Conservation (phyloP, 2,329 filamentous ascomycete species). For the Neodidymelliopsis sp. region DNA sequence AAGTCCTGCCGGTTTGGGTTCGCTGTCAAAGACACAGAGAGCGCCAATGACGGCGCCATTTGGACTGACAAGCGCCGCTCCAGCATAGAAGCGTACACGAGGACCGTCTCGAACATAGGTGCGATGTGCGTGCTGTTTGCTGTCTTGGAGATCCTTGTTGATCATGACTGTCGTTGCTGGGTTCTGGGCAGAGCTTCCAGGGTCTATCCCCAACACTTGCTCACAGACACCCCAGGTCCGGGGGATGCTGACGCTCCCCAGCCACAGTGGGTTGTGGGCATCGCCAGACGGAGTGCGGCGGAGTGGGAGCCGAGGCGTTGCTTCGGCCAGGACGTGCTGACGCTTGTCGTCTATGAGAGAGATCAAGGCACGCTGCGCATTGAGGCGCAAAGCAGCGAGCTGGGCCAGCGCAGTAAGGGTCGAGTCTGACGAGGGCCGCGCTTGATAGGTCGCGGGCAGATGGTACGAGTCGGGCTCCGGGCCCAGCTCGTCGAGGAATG, state of each 20-base stretch:
- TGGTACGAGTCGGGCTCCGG: conserved; percentile 3
- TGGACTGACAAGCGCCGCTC: conserved; percentile 34
- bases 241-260: conserved; percentile 42
- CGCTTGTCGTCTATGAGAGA: conserved; percentile 46
- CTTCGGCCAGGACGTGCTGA: conserved; percentile 51
- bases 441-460: conserved; percentile 24
- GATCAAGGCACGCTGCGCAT: conserved; percentile 43
- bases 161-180: conserved; percentile 18
- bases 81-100: conserved; percentile 36
- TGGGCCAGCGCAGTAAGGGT: conserved; percentile 47
- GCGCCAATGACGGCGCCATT: conserved; percentile 36
- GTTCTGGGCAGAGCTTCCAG: background rate
- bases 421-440: conserved; percentile 36
- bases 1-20: conserved; percentile 23
- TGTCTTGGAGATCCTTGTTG: conserved; percentile 14
- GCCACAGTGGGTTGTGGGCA: conserved; percentile 29
- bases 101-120: conserved; percentile 26
- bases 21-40: conserved; percentile 34
- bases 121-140: conserved; percentile 23
- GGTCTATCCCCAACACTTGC: conserved; percentile 20
- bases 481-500: conserved; percentile 22
- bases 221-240: conserved; percentile 37
- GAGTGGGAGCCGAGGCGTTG: conserved; percentile 41
- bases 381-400: conserved; percentile 44
- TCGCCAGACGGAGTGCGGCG: conserved; percentile 14